phyloP scores from a whole-genome alignment of 345 rosid genomes.

The Barbarea vulgaris region DNA sequence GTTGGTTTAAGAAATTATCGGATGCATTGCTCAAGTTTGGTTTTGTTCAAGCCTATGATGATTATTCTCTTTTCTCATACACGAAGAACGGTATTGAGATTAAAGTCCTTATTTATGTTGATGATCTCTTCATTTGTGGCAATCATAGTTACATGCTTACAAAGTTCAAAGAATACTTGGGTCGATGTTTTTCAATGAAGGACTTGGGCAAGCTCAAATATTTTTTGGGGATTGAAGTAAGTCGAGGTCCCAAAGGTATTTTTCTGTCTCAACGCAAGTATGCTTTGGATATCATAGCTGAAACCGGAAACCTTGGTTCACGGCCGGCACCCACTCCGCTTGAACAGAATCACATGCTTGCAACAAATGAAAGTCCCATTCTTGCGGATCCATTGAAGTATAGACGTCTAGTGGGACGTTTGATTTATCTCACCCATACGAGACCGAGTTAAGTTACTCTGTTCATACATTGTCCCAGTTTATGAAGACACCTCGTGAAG shows the following conservation, averaged over 20 bases:
- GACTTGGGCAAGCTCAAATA: background rate
- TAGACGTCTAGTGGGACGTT: background rate
- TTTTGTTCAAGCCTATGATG: no score
- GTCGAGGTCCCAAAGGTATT: background rate
- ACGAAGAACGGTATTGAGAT: no score
- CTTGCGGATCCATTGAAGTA: background rate
- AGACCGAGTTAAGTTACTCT: no score
- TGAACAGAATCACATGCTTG: background rate
- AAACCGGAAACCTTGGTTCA: background rate
- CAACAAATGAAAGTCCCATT: background rate
- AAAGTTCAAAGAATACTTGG: background rate
- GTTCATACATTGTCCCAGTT: no score
- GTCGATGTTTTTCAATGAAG: background rate
- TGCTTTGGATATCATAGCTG: background rate
- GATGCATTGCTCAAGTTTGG: no score
- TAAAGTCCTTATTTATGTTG: no score
- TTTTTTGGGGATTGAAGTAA: background rate
- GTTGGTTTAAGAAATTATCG: no score
- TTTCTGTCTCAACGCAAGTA: background rate
- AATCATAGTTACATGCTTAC: background rate
- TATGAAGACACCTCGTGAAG: no score
- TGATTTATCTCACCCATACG: no score
- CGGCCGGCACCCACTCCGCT: background rate
- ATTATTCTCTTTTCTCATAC: no score
- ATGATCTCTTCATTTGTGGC: background rate